Conservation (phyloP, 257 asterid genomes). For the Nicotiana knightiana region DNA sequence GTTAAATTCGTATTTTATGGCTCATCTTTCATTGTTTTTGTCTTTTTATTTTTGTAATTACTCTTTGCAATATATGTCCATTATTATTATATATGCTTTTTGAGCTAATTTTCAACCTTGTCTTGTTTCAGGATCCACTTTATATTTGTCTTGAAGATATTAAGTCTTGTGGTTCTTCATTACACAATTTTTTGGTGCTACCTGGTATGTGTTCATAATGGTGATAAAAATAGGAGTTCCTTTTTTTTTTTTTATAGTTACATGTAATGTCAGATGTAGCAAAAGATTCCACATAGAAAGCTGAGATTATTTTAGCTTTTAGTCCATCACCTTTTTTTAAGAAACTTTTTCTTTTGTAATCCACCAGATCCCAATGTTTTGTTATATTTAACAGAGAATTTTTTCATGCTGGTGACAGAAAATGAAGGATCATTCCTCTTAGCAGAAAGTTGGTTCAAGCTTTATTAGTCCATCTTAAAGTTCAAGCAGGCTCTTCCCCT, state of each 20-base stretch:
- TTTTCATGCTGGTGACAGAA: conserved; percentile 28
- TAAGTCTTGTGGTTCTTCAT: background rate
- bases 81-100: background rate
- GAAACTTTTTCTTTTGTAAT: conserved; percentile 4
- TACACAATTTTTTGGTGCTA: background rate
- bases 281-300: conserved; percentile 36
- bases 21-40: background rate
- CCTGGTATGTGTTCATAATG: conserved; percentile 24
- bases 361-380: conserved; percentile 47
- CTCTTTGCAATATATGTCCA: background rate
- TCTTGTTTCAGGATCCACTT: background rate
- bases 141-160: background rate
- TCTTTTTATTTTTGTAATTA: background rate
- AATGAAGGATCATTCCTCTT: conserved; percentile 26
- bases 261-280: conserved; percentile 18
- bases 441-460: conserved; percentile 23
- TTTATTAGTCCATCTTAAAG: conserved; percentile 11
- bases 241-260: background rate
- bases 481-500: background rate
- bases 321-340: background rate
- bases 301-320: conserved; percentile 22
- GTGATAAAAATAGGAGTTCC: background rate
- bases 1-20: background rate
- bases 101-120: background rate
- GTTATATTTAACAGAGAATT: conserved; percentile 17